phyloP scores from a whole-genome alignment of 441 rosid genomes.

The Macaranga tanarius region DNA sequence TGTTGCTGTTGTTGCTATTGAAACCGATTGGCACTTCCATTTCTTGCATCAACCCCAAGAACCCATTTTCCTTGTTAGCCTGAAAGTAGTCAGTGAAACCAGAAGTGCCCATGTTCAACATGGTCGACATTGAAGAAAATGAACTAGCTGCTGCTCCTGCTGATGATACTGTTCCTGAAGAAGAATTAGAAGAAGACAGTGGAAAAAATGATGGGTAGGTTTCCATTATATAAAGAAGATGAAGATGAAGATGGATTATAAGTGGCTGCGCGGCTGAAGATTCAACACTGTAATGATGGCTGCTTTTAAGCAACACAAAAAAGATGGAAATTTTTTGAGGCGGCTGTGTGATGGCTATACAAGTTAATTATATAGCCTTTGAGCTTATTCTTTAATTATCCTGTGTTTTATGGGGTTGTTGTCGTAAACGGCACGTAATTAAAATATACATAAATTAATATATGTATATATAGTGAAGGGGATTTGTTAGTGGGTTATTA shows the following conservation, averaged over 20 bases:
- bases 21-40: constrained; percentile 19
- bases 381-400: constrained; percentile 12
- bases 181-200: constrained; percentile 25
- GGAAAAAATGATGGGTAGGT: constrained; percentile 22
- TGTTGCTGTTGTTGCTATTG: not conserved
- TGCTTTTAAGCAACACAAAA: not conserved
- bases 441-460: no score
- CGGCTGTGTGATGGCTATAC: constrained; percentile 24
- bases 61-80: constrained; percentile 25
- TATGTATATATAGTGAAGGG: not conserved
- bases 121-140: constrained; percentile 22
- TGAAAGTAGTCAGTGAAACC: constrained; percentile 22
- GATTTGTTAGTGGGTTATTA: no score
- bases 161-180: constrained; percentile 12
- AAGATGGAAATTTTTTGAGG: constrained; percentile 11
- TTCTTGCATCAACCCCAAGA: constrained; percentile 32
- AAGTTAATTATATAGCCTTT: not conserved
- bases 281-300: not conserved
- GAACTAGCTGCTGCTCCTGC: not conserved
- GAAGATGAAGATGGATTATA: not conserved
- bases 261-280: no score
- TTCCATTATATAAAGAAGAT: constrained; percentile 25
- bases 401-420: not conserved
- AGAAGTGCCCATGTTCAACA: constrained; percentile 15
- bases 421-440: constrained; percentile 48